Conservation (phyloP, 805 yeast species). For the Ogataea nonfermentans region DNA sequence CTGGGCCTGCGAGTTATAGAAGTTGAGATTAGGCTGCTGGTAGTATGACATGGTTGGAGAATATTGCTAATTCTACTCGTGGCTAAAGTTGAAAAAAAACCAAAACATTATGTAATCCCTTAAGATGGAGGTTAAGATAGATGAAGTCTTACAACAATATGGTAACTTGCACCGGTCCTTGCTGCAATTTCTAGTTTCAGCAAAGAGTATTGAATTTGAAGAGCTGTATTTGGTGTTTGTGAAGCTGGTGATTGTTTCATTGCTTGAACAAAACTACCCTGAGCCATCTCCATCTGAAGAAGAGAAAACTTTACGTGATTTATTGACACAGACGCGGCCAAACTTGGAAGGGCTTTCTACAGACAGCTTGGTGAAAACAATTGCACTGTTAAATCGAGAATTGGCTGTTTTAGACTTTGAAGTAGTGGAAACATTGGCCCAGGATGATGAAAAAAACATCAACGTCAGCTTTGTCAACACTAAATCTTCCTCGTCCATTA, state of each 20-base stretch:
- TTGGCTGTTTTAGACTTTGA: slow-evolving; percentile 41
- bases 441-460: slow-evolving; percentile 33
- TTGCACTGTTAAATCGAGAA: slow-evolving; percentile 27
- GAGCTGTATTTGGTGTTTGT: slow-evolving; percentile 13
- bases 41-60: slow-evolving; percentile 36
- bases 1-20: slow-evolving; percentile 13
- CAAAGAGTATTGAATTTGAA: slow-evolving; percentile 12
- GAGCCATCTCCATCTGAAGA: slow-evolving; percentile 1
- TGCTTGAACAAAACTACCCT: neutral
- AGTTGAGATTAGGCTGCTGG: slow-evolving; percentile 28
- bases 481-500: slow-evolving; percentile 38
- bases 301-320: slow-evolving; percentile 2
- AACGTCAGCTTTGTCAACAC: slow-evolving; percentile 36
- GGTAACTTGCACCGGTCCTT: slow-evolving; percentile 17
- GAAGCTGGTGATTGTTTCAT: slow-evolving; percentile 4
- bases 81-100: slow-evolving; percentile 4
- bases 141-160: slow-evolving; percentile 5
- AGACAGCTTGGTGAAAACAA: slow-evolving; percentile 12
- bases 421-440: slow-evolving; percentile 32
- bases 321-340: slow-evolving; percentile 4
- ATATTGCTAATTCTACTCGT: slow-evolving; percentile 1
- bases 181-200: slow-evolving; percentile 17
- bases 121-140: slow-evolving; percentile 1
- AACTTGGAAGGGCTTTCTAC: slow-evolving; percentile 2
- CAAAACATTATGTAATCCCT: slow-evolving; percentile 4